These are phyloP conservation scores for Kalaharituber pfeilii DNA, from an alignment of 2,329 filamentous ascomycete genomes.

Conservation along the genomic window DNA sequence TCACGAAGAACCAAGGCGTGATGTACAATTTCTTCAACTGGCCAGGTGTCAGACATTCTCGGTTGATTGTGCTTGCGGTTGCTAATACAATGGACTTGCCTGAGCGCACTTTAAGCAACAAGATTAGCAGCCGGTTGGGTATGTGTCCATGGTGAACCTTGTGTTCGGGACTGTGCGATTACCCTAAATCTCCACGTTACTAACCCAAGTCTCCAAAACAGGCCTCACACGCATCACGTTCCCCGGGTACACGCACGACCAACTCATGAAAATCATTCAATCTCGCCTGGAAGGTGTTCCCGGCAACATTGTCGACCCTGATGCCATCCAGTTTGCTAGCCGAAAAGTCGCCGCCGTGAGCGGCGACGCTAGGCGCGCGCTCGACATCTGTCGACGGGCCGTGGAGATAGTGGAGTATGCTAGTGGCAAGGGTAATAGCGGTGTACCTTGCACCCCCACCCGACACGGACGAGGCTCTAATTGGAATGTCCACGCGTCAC, in stretches of 20 bases:
- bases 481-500: constrained; percentile 18
- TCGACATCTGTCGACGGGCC: constrained; percentile 88
- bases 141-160: constrained; percentile 10
- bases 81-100: constrained; percentile 98
- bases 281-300: constrained; percentile 80
- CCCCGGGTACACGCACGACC: constrained; percentile 89
- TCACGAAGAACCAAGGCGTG: constrained; percentile 96
- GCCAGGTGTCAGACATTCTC: constrained; percentile 78
- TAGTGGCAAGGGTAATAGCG: constrained; percentile 29
- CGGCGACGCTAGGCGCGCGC: constrained; percentile 75
- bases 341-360: constrained; percentile 93
- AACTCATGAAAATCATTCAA: constrained; percentile 92
- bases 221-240: constrained; percentile 89
- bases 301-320: constrained; percentile 74
- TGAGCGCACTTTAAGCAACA: constrained; percentile 90
- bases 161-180: too few species aligned
- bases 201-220: constrained; percentile 17
- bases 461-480: constrained; percentile 32
- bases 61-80: constrained; percentile 87
- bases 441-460: constrained; percentile 42
- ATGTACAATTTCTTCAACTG: constrained; percentile 99
- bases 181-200: constrained; percentile 1
- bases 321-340: constrained; percentile 89
- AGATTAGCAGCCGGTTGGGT: constrained; percentile 78
- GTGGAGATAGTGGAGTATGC: constrained; percentile 74